Evolutionary conservation across 2,329 filamentous ascomycete species (phyloP).

Genomic region (Aureobasidium sp.): DNA sequence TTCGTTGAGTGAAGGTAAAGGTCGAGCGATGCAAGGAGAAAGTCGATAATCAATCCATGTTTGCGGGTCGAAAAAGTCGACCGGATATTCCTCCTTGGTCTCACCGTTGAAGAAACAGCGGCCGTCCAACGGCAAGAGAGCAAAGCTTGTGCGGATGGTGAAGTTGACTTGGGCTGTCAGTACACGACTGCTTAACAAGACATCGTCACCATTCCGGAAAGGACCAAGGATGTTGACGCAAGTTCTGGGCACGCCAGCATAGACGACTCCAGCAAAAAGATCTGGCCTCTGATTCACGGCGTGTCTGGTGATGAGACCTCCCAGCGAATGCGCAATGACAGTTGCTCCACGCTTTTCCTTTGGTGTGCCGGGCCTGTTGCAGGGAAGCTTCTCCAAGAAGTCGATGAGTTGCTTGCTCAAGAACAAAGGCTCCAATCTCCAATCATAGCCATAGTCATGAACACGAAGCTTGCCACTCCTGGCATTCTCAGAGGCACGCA

Average conservation of each 20-base stretch:
- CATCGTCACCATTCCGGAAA: slow-evolving; percentile 84
- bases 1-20: slow-evolving; percentile 50
- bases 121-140: slow-evolving; percentile 77
- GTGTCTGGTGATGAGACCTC: slow-evolving; percentile 80
- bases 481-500: slow-evolving; percentile 68
- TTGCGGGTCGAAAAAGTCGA: slow-evolving; percentile 76
- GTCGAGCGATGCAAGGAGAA: slow-evolving; percentile 67
- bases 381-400: slow-evolving; percentile 68
- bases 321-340: slow-evolving; percentile 80
- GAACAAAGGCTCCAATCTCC: slow-evolving; percentile 76
- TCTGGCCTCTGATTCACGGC: slow-evolving; percentile 80
- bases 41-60: slow-evolving; percentile 73
- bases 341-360: slow-evolving; percentile 59
- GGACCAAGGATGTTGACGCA: slow-evolving; percentile 91
- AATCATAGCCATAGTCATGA: slow-evolving; percentile 92
- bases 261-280: slow-evolving; percentile 78
- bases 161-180: slow-evolving; percentile 92
- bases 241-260: slow-evolving; percentile 74
- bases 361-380: slow-evolving; percentile 55
- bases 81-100: slow-evolving; percentile 69
- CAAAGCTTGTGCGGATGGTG: slow-evolving; percentile 77
- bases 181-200: slow-evolving; percentile 80
- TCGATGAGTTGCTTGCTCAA: slow-evolving; percentile 64
- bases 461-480: slow-evolving; percentile 65
- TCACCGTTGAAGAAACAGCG: slow-evolving; percentile 79